These are phyloP conservation scores for Firmiana major DNA, from an alignment of 345 rosid genomes.

Conservation along the genomic window DNA sequence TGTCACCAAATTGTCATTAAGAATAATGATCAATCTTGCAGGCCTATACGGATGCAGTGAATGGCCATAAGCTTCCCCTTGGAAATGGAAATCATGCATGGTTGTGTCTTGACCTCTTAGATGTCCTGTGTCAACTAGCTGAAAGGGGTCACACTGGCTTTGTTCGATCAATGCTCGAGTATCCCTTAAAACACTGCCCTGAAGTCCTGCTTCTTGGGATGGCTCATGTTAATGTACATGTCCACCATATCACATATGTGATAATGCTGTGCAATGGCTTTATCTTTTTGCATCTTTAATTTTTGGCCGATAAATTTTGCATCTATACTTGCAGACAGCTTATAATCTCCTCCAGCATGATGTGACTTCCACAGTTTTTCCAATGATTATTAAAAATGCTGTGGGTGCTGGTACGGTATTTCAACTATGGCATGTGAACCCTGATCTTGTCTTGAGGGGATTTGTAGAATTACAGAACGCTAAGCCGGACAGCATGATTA, in stretches of 20 bases:
- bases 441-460: slow-evolving; percentile 69
- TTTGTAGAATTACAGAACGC: slow-evolving; percentile 46
- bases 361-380: slow-evolving; percentile 62
- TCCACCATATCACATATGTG: not conserved
- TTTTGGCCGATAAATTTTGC: slow-evolving; percentile 11
- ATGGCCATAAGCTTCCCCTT: slow-evolving; percentile 60
- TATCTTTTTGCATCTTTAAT: not conserved
- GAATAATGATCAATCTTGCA: slow-evolving; percentile 29
- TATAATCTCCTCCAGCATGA: slow-evolving; percentile 78
- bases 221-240: slow-evolving; percentile 66
- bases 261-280: not conserved
- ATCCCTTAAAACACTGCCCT: slow-evolving; percentile 83
- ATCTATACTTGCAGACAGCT: slow-evolving; percentile 57
- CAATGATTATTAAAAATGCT: slow-evolving; percentile 48
- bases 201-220: slow-evolving; percentile 85
- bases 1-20: slow-evolving; percentile 9
- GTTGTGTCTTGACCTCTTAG: slow-evolving; percentile 85
- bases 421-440: slow-evolving; percentile 76
- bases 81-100: slow-evolving; percentile 80
- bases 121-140: slow-evolving; percentile 82
- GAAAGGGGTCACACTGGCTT: slow-evolving; percentile 74
- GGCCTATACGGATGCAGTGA: slow-evolving; percentile 63
- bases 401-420: slow-evolving; percentile 48
- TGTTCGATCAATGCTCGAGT: slow-evolving; percentile 65
- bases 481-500: slow-evolving; percentile 53